A percentile compares a stretch with the other conserved stretches of the same genome.
These are phyloP conservation scores for Azolla pinnata DNA, from an alignment of 75 land plant species.

Conservation along the genomic window DNA sequence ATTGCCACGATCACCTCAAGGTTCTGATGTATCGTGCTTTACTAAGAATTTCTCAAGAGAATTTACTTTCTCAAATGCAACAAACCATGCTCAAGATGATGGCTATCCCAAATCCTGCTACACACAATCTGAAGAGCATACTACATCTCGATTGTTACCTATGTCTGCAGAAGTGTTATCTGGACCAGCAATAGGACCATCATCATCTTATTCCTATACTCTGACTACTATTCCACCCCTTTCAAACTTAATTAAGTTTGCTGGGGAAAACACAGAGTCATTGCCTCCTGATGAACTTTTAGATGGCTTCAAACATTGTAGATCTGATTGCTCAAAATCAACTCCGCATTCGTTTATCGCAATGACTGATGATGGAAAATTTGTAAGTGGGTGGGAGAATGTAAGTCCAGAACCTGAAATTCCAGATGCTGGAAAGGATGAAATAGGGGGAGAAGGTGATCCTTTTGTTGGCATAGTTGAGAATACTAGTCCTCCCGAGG, in stretches of 20 bases:
- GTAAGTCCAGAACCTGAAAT: slow-evolving; percentile 12
- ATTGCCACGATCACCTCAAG: no score
- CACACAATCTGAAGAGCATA: no score
- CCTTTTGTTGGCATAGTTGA: slow-evolving; percentile 13
- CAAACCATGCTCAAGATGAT: not conserved
- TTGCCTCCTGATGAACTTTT: slow-evolving; percentile 32
- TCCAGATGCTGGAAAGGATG: slow-evolving; percentile 31
- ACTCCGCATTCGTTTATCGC: slow-evolving; percentile 12
- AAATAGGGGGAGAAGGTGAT: slow-evolving; percentile 20
- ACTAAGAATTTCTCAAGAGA: no score
- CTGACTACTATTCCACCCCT: slow-evolving; percentile 1
- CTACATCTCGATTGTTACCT: not conserved
- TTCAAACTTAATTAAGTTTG: not conserved
- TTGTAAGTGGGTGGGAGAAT: slow-evolving; percentile 3
- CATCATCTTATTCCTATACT: not conserved
- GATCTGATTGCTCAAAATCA: slow-evolving; percentile 2
- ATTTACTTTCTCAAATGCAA: not conserved
- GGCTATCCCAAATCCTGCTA: not conserved
- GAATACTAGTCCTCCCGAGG: slow-evolving; percentile 7
- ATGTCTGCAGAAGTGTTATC: not conserved
- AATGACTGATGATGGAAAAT: slow-evolving; percentile 5
- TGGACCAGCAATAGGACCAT: not conserved
- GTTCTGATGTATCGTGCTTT: no score
- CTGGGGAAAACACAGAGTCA: not conserved
- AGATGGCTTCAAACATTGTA: slow-evolving; percentile 53